phyloP scores from a whole-genome alignment of 139 green algal genomes.

The Micractinium sp. region DNA sequence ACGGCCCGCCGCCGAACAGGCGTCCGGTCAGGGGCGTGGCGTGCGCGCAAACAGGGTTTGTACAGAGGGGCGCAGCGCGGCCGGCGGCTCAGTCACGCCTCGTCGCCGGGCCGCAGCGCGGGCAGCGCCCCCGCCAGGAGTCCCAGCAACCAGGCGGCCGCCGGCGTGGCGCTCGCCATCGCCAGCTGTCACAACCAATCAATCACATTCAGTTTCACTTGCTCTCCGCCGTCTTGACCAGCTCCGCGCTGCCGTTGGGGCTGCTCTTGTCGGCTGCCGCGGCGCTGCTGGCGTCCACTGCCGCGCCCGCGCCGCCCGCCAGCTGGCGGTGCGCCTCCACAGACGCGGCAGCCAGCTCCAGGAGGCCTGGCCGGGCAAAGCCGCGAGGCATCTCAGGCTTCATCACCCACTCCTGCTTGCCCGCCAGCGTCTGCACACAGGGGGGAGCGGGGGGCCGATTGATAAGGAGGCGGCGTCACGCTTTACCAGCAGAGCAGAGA shows the following conservation, averaged over 20 bases:
- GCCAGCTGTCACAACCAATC: neutral
- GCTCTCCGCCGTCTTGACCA: neutral
- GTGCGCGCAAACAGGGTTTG: neutral
- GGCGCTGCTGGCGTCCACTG: conserved; percentile 21
- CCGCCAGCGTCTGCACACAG: conserved; percentile 45
- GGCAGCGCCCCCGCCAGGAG: no score
- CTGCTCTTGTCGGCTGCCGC: conserved; percentile 12
- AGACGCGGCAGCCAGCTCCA: conserved; percentile 37
- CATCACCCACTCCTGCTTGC: conserved; percentile 77
- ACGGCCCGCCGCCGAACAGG: neutral
- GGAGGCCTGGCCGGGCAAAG: conserved; percentile 18
- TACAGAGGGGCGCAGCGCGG: neutral
- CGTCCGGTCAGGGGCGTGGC: neutral
- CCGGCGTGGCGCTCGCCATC: no score
- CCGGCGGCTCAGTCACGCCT: neutral
- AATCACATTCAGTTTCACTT: neutral
- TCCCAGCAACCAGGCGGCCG: no score
- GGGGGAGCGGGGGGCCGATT: neutral
- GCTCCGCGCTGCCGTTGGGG: conserved; percentile 22
- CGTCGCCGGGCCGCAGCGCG: neutral
- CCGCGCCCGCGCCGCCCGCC: neutral
- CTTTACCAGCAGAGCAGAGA: no score
- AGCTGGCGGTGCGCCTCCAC: conserved; percentile 23
- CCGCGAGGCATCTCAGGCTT: conserved; percentile 47
- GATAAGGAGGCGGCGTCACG: neutral